A percentile compares a stretch with the other conserved stretches of the same genome.
Conservation (phyloP, 1,284 basidiomycete genomes). For the Trichosporon inkin region DNA sequence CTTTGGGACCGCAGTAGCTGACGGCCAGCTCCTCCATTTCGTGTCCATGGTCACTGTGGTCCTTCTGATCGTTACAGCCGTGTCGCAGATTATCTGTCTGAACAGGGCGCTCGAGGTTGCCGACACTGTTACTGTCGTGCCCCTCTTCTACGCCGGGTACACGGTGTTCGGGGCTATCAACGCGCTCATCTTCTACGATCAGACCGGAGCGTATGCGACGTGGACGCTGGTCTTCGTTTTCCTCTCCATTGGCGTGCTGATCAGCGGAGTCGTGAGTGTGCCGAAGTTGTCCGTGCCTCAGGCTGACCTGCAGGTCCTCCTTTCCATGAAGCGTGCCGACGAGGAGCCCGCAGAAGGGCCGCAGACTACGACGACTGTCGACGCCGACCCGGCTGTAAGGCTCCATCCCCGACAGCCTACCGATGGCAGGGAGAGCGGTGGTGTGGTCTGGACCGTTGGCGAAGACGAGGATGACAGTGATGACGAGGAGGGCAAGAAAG, state of each 20-base stretch:
- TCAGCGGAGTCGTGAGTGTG: conserved; percentile 68
- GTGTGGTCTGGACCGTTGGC: conserved; percentile 40
- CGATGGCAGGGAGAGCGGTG: conserved; percentile 17
- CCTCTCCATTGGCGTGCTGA: conserved; percentile 73
- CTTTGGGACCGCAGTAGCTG: neutral
- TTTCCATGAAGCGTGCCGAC: conserved; percentile 45
- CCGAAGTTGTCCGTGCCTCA: too few species aligned
- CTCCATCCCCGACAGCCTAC: conserved; percentile 19
- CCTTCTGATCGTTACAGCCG: conserved; percentile 70
- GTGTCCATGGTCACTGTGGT: conserved; percentile 79
- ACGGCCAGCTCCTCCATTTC: conserved; percentile 62
- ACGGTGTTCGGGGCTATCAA: conserved; percentile 77
- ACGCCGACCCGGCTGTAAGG: conserved; percentile 16
- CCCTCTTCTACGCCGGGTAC: conserved; percentile 66
- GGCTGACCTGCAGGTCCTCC: conserved; percentile 32
- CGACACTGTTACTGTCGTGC: conserved; percentile 65
- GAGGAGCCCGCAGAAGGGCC: conserved; percentile 19
- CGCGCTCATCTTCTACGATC: conserved; percentile 81
- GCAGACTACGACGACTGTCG: conserved; percentile 8
- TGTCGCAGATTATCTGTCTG: conserved; percentile 83
- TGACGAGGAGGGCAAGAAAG: conserved; percentile 26
- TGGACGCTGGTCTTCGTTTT: conserved; percentile 85
- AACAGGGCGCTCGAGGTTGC: conserved; percentile 69
- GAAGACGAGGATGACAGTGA: conserved; percentile 36
- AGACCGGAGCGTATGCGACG: conserved; percentile 71